These are phyloP conservation scores for Petunia axillaris DNA, from an alignment of 257 asterid species.

Conservation along the genomic window DNA sequence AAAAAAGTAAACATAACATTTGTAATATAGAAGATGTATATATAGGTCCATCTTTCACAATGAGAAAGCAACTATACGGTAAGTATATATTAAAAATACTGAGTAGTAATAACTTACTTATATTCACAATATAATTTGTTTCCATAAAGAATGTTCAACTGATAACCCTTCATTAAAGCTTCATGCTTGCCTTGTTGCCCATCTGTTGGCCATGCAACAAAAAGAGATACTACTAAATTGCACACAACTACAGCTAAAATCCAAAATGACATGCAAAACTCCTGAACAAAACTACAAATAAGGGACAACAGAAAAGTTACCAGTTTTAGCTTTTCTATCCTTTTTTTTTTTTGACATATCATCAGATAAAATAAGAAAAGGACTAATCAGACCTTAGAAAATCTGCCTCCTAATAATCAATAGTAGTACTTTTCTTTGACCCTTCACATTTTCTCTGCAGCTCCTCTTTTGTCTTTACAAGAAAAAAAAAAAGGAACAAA, in stretches of 20 bases:
- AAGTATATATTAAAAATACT: too few species aligned
- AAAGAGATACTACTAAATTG: neutral
- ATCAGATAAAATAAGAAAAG: conserved; percentile 21
- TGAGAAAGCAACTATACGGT: too few species aligned
- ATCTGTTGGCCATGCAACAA: neutral
- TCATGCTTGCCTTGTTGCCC: too few species aligned
- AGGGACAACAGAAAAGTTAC: conserved; percentile 13
- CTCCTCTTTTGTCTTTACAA: neutral
- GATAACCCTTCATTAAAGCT: too few species aligned
- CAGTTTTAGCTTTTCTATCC: neutral
- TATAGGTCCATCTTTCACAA: too few species aligned
- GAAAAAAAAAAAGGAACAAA: neutral
- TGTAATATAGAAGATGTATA: too few species aligned
- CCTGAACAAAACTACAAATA: conserved; percentile 24
- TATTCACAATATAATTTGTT: too few species aligned
- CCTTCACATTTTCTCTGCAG: neutral
- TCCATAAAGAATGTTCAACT: too few species aligned
- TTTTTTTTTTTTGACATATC: neutral
- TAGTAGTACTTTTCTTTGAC: neutral
- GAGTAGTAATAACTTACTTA: too few species aligned
- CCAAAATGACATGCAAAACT: conserved; percentile 28
- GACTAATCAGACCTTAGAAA: conserved; percentile 31
- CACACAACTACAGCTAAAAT: conserved; percentile 3
- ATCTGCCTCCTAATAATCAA: conserved; percentile 16
- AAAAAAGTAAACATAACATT: too few species aligned